Evolutionary conservation across 78 protist genomes (phyloP).

Genomic region (slime mould (Dictyostelium discoideum)): DNA sequence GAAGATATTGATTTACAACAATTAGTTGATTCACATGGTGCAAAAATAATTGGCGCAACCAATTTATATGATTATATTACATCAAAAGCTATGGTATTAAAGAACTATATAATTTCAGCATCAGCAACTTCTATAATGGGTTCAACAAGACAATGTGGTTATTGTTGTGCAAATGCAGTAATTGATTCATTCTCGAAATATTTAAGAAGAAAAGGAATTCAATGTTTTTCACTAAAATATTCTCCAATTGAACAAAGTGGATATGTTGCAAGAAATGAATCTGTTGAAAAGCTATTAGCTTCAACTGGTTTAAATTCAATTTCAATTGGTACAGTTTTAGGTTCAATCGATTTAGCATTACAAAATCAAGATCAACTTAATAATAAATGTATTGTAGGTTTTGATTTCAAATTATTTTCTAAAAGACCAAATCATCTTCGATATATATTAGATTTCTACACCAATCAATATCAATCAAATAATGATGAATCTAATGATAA

Average conservation of each 20-base stretch:
- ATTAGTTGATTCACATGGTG: not conserved
- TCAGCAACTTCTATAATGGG: not conserved
- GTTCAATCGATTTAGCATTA: no score
- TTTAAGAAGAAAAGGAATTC: not conserved
- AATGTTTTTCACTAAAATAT: conserved; percentile 19
- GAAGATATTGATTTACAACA: not conserved
- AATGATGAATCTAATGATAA: no score
- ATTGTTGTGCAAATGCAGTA: conserved; percentile 80
- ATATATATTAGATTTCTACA: no score
- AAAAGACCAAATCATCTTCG: no score
- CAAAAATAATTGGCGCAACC: conserved; percentile 71
- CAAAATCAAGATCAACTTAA: no score
- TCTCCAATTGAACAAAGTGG: not conserved
- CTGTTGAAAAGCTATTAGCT: no score
- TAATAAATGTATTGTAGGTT: no score
- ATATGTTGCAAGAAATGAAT: conserved; percentile 18
- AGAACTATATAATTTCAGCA: conserved; percentile 53
- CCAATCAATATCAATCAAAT: no score
- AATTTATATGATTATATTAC: conserved; percentile 17
- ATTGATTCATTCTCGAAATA: conserved; percentile 62
- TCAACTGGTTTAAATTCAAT: no score
- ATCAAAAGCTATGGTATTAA: not conserved
- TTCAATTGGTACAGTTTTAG: no score
- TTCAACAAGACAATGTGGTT: conserved; percentile 57
- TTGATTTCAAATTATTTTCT: no score